Base-by-base conservation (phyloP, 345 rosid species). In the Turnera subulata region DNA sequence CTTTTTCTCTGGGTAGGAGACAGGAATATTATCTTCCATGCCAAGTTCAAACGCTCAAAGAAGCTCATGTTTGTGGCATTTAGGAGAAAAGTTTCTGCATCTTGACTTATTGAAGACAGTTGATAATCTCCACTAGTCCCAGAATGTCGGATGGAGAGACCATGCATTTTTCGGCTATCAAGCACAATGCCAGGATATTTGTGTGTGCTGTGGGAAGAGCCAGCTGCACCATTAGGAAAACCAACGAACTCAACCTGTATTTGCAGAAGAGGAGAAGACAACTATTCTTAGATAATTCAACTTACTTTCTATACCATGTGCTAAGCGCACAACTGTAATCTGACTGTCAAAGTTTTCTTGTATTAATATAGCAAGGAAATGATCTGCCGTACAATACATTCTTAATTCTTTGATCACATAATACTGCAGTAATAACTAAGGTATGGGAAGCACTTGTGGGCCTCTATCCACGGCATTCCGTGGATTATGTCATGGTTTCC, bases 21-120 rank as follows among this genome's bases (percentile, higher is more conserved):
- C 25, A 97, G 99, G 78, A 93, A 93, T 25, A 93, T 55, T 64
- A 93, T 80, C 79, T 80, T 92, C 98, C 98, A 89, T 13, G 98
- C 98, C 45, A 89, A 55, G 78, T 78, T 84, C 54, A 93, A 65
- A 47, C 97, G 86, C 65, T 93, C 89, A 6, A 93, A 77, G 76
- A 93, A 83, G 72, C 73, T 85, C 96, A 89, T 82, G 73, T 82
- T 82, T 42, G 84, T 79, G 46, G 93, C 83, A 49, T 76, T 81
- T 44, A 78, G 59, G 55, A 92, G 88, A 64, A 92, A 86, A 73
- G 68, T 75, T 69, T 92, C 95, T 7, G 84, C 70, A 50, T 86
- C 98, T 58, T 69, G 83, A 62, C 59, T 67, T 26, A 80, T 55
- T 48, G 98, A 60, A 56, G 85, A 70, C 26, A 82, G 73, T 50